Evolutionary conservation across 257 asterid species (phyloP), one percentile per base, ranked within the genome.

Genomic region (Catharanthus roseus): DNA sequence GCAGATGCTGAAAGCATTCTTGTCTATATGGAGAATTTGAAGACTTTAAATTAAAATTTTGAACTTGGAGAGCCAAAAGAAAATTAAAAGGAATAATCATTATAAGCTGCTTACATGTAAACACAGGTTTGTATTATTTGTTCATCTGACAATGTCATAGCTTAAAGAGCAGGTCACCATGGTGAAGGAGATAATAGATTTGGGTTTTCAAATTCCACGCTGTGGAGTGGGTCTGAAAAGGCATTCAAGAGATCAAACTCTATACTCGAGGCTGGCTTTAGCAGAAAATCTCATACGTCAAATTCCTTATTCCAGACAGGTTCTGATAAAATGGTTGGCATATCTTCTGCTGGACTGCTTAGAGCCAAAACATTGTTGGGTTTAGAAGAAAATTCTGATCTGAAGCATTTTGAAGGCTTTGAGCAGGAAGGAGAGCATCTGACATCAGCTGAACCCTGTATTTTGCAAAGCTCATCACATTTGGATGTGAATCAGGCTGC

Each of bases 311-410:
- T 83, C 79, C 84, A 77, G 71, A 83, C 85, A 28, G 87, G 70
- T 50, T 91, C 97, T 0, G 99, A 97, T 70, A 91, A 89, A 87
- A 44, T 83, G 72, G 96, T 95, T 68, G 73, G 67, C 72, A 72
- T 91, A 80, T 88, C 97, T 80, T 77, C 93, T 1, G 86, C 87
- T 62, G 95, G 99, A 73, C 87, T 95, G 66, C 79, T 72, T 72
- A 88, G 89, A 85, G 99, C 97, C 66, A 88, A 88, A 78, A 56
- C 86, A 45, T 76, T 95, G 84, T 69, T 95, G 83, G 91, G 89
- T 54, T 67, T 90, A 47, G 92, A 81, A 64, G 87, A 82, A 80
- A 75, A 78, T 75, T 24, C 60, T 63, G 84, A 82, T 65, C 81
- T 31, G 67, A 86, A 75, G 68, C 68, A 76, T 58, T 77, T 77